phyloP scores from a whole-genome alignment of 768 basidiomycete genomes.

The Russula earlei region DNA sequence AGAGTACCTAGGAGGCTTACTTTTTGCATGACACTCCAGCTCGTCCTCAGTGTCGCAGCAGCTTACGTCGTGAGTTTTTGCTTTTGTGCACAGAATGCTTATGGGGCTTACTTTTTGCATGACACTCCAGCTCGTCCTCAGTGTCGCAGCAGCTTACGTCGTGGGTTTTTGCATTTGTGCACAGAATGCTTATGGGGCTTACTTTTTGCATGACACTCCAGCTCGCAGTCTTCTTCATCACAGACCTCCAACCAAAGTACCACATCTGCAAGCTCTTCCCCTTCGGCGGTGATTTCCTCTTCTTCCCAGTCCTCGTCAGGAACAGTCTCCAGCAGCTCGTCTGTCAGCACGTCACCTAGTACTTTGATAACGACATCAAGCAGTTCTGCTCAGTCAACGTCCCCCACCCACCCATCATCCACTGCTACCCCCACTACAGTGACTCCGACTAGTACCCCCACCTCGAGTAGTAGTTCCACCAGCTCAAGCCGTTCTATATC shows the following conservation, averaged over 20 bases:
- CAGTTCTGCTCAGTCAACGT: not conserved
- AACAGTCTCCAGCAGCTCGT: not conserved
- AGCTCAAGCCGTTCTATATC: not conserved
- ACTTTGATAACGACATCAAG: not conserved
- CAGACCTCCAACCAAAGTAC: slow-evolving; percentile 8
- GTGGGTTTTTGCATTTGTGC: not conserved
- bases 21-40: too few species aligned
- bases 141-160: too few species aligned
- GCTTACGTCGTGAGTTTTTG: too few species aligned
- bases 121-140: too few species aligned
- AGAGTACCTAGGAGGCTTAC: too few species aligned
- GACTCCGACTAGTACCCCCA: not conserved
- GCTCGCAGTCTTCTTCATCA: slow-evolving; percentile 19
- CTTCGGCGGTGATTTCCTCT: slow-evolving; percentile 1
- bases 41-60: too few species aligned
- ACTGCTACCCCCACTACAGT: not conserved
- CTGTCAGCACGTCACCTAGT: not conserved
- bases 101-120: too few species aligned
- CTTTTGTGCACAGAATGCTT: too few species aligned
- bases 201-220: not conserved
- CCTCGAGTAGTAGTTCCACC: not conserved
- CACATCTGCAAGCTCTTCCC: slow-evolving; percentile 6
- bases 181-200: not conserved
- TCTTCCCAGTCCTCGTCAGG: not conserved
- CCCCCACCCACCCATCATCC: not conserved